Base-by-base conservation (phyloP, 2,329 filamentous ascomycete species). In the Teratosphaeria pseudoeucalypti region DNA sequence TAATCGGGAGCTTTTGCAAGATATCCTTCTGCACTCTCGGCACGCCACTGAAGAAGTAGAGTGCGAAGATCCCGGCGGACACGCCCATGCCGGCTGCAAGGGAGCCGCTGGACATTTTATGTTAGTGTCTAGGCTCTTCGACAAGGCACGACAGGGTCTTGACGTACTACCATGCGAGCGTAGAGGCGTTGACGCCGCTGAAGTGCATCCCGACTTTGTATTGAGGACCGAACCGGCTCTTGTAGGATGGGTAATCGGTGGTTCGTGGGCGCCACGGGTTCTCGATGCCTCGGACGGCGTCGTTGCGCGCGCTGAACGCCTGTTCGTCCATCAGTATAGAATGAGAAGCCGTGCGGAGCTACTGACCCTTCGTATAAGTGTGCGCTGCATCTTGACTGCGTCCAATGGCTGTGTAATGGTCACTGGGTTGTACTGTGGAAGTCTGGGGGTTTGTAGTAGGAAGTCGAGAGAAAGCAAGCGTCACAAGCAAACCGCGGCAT, bases 21-120 rank as follows among this genome's bases (percentile, higher is more conserved):
- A 86, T 83, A 70, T 86, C 84, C 67, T 81, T 78, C 70, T 82
- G 77, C 54, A 87, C 82, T 68, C 78, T 80, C 61, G 84, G 84
- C 29, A 86, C 78, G 67, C 85, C 83, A 67, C 82, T 81, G 75
- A 86, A 82, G 78, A 86, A 84, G 77, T 83, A 85, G 66, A 86
- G 71, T 43, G 81, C 82, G 73, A 83, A 82, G 70, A 82, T 75
- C 63, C 81, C 83, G 52, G 80, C 78, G 54, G 79, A 77, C 63
- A 78, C 80, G 64, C 82, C 84, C 73, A 85, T 85, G 54, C 76
- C 77, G 58, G 74, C 79, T 53, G 77, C 79, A 56, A 83, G 77
- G 58, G 69, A 34, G 34, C 32, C 55, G 37, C 55, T 56, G 55
- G 4, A 56, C 34, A 23, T 14, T 16, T 5, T 47, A 5, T n/a